Percentiles rank a stretch among this genome's conserved stretches.
phyloP scores from a whole-genome alignment of 306 rosid species.

The Ochetophila trinervis region DNA sequence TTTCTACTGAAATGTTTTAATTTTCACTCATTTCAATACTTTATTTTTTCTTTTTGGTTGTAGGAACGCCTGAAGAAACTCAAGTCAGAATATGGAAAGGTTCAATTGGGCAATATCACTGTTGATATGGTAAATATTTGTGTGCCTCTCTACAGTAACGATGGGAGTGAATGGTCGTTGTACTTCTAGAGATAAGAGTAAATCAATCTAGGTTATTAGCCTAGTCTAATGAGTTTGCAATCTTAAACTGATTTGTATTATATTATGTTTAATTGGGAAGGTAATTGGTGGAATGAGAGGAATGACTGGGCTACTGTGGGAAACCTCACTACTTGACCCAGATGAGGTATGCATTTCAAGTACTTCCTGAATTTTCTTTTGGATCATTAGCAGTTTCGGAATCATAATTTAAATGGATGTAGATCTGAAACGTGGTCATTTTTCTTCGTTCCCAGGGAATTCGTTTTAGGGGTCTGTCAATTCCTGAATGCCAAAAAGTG shows the following conservation, averaged over 20 bases:
- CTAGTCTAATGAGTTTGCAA: not conserved
- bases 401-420: not conserved
- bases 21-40: conserved; percentile 1
- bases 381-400: not conserved
- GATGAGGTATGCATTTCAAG: conserved; percentile 69
- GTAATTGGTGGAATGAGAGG: conserved; percentile 99
- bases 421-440: conserved; percentile 31
- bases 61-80: conserved; percentile 94
- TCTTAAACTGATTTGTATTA: conserved; percentile 1
- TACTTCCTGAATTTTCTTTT: conserved; percentile 15
- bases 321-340: conserved; percentile 90
- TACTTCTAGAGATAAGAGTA: not conserved
- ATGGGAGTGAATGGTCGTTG: conserved; percentile 1
- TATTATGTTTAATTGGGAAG: conserved; percentile 35
- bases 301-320: conserved; percentile 96
- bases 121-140: conserved; percentile 76
- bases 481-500: conserved; percentile 87
- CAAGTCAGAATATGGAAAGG: conserved; percentile 73
- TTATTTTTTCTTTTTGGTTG: conserved; percentile 19
- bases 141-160: conserved; percentile 4
- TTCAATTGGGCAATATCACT: conserved; percentile 79
- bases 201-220: not conserved
- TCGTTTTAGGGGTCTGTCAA: conserved; percentile 83
- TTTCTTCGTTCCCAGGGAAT: conserved; percentile 58
- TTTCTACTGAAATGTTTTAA: not conserved